Evolutionary conservation across 306 rosid species (phyloP).

Genomic region (Cajanus cajan): DNA sequence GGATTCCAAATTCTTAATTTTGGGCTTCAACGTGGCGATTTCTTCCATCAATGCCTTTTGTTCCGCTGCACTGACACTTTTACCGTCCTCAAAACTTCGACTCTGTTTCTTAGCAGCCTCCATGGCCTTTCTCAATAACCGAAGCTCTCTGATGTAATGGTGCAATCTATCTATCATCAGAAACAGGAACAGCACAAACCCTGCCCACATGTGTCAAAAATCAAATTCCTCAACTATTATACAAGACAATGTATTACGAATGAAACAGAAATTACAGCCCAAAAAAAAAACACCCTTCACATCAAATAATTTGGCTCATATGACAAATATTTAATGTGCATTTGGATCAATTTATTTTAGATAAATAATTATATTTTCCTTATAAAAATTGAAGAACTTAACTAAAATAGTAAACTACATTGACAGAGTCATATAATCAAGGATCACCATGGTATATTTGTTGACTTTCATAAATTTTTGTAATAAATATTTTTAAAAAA

Average conservation of each 20-base stretch:
- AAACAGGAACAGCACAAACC: constrained; percentile 74
- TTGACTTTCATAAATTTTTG: neutral
- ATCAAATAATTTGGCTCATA: neutral
- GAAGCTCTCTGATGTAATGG: constrained; percentile 81
- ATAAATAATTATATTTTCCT: neutral
- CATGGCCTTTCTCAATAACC: constrained; percentile 65
- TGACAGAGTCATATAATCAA: too few relatives aligned
- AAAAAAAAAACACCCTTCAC: neutral
- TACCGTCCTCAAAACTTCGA: constrained; percentile 51
- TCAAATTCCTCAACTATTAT: neutral
- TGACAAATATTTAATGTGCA: neutral
- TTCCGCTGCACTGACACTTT: constrained; percentile 32
- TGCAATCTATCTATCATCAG: constrained; percentile 82
- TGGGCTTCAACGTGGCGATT: constrained; percentile 44
- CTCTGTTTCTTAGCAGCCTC: constrained; percentile 73
- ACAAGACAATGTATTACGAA: neutral
- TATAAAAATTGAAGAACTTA: neutral
- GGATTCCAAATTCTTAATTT: constrained; percentile 55
- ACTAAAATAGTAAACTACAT: neutral
- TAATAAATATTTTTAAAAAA: too few relatives aligned
- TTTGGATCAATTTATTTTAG: neutral
- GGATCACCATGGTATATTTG: neutral
- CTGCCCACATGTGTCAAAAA: constrained; percentile 42
- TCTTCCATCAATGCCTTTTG: constrained; percentile 57
- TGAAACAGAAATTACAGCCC: neutral